Evolutionary conservation across 2,329 filamentous ascomycete genomes (phyloP).

Genomic region (Monilinia vaccinii-corymbosi): DNA sequence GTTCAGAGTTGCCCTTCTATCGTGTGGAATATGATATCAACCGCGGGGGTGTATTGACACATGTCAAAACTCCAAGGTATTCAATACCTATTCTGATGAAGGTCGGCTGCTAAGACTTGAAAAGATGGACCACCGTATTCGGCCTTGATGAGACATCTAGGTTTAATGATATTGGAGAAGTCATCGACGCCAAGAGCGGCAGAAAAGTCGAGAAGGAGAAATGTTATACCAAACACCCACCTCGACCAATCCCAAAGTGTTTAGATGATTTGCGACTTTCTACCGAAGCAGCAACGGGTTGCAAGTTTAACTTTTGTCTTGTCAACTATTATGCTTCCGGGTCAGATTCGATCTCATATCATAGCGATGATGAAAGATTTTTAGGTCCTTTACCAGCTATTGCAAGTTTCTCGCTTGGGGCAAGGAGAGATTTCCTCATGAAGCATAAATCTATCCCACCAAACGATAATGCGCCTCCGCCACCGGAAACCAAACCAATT

Average conservation of each 20-base stretch:
- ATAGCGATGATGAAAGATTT: slow-evolving; percentile 74
- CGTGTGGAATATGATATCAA: slow-evolving; percentile 66
- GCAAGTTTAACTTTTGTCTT: slow-evolving; percentile 67
- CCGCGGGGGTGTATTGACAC: slow-evolving; percentile 51
- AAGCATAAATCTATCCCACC: slow-evolving; percentile 59
- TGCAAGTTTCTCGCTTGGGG: slow-evolving; percentile 65
- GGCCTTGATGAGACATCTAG: slow-evolving; percentile 52
- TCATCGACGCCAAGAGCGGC: slow-evolving; percentile 37
- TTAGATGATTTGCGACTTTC: slow-evolving; percentile 53
- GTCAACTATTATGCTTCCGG: slow-evolving; percentile 80
- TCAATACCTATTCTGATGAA: slow-evolving; percentile 9
- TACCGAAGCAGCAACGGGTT: slow-evolving; percentile 57
- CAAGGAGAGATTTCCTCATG: slow-evolving; percentile 65
- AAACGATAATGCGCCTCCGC: slow-evolving; percentile 22
- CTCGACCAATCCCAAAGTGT: slow-evolving; percentile 63
- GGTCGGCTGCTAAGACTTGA: slow-evolving; percentile 34
- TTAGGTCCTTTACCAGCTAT: slow-evolving; percentile 61
- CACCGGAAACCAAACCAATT: slow-evolving; percentile 34
- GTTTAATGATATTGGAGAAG: slow-evolving; percentile 40
- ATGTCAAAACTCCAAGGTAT: slow-evolving; percentile 47
- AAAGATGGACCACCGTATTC: slow-evolving; percentile 52
- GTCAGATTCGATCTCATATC: slow-evolving; percentile 67
- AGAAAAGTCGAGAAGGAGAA: slow-evolving; percentile 40
- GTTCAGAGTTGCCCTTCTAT: slow-evolving; percentile 65
- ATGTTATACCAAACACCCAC: slow-evolving; percentile 44